Evolutionary conservation across 352 stramenopile species (phyloP), one percentile per base, ranked within the genome.

Genomic region (Globisporangium cederbergense): DNA sequence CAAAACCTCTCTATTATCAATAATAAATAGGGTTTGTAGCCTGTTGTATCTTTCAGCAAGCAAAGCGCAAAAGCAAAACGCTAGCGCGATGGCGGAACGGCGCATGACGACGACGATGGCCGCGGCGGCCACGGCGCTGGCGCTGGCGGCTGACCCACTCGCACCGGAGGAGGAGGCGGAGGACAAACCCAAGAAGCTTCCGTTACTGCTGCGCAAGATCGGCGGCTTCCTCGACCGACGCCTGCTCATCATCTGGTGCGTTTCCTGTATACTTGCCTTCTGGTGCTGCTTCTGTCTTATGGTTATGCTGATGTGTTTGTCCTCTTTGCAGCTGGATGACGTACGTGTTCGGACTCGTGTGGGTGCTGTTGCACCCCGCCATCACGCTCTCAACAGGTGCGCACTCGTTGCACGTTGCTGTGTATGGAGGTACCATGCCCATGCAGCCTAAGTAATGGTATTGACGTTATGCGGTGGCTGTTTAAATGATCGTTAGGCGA

Each of bases 331-430:
- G 84, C 64, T 93, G 84, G 84, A 58, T 79, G 51, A 86, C 75
- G 63, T 93, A 89, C 62, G 56, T 67, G 16, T 53, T 96, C 36
- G 86, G 83, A 0, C 47, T 92, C 14, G n/a, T 90, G 30, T 96
- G 88, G 88, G 62, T 96, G 54, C 62, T 90, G 10, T 58, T 95
- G 11, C 89, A 95, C 64, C 88, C 88, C 2, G 77, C 73, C 2
- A 79, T 85, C 43, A 95, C 87, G 10, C 67, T 96, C 54, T 89
- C 88, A 0, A 96, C 86, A 2, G 84, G 84, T 83, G 68, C 30
- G 57, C 32, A 25, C 9, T 6, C 4, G 13, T 9, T 59, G 32
- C 7, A 8, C 51, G 13, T 46, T 43, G 22, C 8, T 6, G 22
- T 42, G 40, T 42, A 18, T 56, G 0, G 10, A 40, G 25, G 25